phyloP scores from a whole-genome alignment of 148 eudicot species.

The Hydrangea macrophylla region DNA sequence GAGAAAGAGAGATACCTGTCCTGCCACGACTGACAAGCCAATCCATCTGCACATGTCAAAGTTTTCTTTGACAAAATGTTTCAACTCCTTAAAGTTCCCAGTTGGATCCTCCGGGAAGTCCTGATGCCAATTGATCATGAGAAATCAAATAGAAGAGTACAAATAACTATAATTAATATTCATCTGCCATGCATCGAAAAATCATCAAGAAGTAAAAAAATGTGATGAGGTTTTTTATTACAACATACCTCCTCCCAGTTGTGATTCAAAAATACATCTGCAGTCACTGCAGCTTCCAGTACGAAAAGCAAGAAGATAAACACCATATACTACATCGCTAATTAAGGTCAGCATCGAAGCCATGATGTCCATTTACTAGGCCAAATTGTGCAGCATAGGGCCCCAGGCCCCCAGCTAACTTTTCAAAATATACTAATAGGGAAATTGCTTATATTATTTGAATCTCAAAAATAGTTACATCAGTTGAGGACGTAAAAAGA shows the following conservation, averaged over 20 bases:
- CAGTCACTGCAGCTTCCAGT: constrained; percentile 70
- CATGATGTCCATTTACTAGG: not conserved
- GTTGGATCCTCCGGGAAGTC: constrained; percentile 71
- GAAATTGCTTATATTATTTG: not conserved
- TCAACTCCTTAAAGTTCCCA: constrained; percentile 48
- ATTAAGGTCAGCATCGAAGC: constrained; percentile 43
- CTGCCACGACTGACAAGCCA: constrained; percentile 56
- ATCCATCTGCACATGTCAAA: constrained; percentile 83
- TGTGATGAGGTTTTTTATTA: constrained; percentile 10
- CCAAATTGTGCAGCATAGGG: not conserved
- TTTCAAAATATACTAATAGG: too few species aligned
- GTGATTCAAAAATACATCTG: constrained; percentile 65
- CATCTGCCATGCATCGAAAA: not conserved
- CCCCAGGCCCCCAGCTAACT: not conserved
- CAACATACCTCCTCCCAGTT: constrained; percentile 70
- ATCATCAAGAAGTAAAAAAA: not conserved
- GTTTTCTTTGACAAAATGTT: constrained; percentile 51
- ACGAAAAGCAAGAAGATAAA: constrained; percentile 58
- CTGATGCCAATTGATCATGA: constrained; percentile 43
- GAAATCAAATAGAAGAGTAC: constrained; percentile 2
- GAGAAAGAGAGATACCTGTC: constrained; percentile 53
- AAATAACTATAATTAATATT: not conserved
- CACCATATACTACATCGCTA: constrained; percentile 51
- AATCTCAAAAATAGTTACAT: too few species aligned
- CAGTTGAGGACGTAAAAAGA: not conserved